These are phyloP conservation scores for Dothistroma pini DNA, from an alignment of 2,329 filamentous ascomycete genomes.

Conservation along the genomic window DNA sequence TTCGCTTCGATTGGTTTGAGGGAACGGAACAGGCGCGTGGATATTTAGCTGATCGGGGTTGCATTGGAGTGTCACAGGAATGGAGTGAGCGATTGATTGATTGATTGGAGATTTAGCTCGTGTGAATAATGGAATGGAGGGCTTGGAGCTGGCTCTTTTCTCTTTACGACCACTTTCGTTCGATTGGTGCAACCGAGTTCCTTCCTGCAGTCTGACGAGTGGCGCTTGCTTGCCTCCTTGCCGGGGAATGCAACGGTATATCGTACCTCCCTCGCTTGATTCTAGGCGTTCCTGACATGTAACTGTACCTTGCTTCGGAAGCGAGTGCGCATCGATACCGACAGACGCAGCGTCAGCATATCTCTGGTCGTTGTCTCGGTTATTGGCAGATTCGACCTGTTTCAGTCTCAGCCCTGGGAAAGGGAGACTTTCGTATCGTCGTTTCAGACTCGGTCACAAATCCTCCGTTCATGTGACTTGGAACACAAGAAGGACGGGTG, in stretches of 20 bases:
- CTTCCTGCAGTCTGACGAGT: background rate
- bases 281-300: background rate
- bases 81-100: background rate
- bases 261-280: background rate
- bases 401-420: background rate
- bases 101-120: background rate
- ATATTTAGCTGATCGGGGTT: too few relatives aligned
- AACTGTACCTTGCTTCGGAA: background rate
- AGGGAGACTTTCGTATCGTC: background rate
- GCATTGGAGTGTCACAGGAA: slow-evolving; percentile 1
- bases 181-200: background rate
- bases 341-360: background rate
- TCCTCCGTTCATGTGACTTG: background rate
- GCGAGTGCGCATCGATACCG: background rate
- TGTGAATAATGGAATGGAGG: slow-evolving; percentile 8
- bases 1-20: background rate
- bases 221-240: background rate
- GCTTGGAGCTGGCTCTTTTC: background rate
- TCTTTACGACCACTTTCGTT: background rate
- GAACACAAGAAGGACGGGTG: background rate
- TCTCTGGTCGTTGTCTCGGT: background rate
- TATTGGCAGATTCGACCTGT: background rate
- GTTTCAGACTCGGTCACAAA: background rate
- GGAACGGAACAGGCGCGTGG: too few relatives aligned
- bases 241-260: background rate